A percentile compares a stretch with the other conserved stretches of the same genome.
These are phyloP conservation scores for Elongisporangium anandrum DNA, from an alignment of 352 stramenopile species.

Conservation along the genomic window DNA sequence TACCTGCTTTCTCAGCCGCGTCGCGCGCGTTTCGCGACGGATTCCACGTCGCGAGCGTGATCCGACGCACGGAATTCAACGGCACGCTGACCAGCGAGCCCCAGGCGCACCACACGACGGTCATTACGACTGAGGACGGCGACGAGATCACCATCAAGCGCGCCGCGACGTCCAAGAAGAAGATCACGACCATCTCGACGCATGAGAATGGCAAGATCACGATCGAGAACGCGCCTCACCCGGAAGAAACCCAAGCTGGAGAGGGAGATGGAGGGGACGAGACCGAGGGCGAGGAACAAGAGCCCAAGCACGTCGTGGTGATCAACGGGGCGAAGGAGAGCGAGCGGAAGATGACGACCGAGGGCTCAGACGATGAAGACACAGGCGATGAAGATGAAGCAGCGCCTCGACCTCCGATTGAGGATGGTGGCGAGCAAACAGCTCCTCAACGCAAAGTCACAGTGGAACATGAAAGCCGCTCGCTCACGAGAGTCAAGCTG, in stretches of 20 bases:
- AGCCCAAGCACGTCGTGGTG: constrained; percentile 20
- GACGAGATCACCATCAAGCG: constrained; percentile 82
- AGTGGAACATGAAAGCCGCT: constrained; percentile 32
- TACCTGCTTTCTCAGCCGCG: constrained; percentile 8
- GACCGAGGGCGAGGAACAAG: constrained; percentile 9
- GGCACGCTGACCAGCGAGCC: constrained; percentile 7
- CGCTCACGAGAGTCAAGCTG: constrained; percentile 35
- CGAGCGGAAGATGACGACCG: neutral
- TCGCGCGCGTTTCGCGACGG: constrained; percentile 64
- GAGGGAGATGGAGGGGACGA: constrained; percentile 5
- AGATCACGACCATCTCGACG: constrained; percentile 64
- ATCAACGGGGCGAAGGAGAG: constrained; percentile 15
- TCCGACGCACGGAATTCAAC: constrained; percentile 38
- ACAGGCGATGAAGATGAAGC: neutral
- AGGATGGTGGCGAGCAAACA: neutral
- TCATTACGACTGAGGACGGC: constrained; percentile 69
- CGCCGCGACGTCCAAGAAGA: constrained; percentile 43
- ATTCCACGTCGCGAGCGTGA: constrained; percentile 53
- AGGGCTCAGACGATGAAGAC: neutral
- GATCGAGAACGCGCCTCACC: constrained; percentile 40
- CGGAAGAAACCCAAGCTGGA: neutral
- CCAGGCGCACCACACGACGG: constrained; percentile 45
- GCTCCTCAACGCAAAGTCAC: constrained; percentile 34
- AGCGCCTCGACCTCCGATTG: neutral
- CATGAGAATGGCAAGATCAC: constrained; percentile 74